A percentile compares a stretch with the other conserved stretches of the same genome.
Evolutionary conservation across 2,329 filamentous ascomycete species (phyloP).

Genomic region (Leptographium lundbergii): DNA sequence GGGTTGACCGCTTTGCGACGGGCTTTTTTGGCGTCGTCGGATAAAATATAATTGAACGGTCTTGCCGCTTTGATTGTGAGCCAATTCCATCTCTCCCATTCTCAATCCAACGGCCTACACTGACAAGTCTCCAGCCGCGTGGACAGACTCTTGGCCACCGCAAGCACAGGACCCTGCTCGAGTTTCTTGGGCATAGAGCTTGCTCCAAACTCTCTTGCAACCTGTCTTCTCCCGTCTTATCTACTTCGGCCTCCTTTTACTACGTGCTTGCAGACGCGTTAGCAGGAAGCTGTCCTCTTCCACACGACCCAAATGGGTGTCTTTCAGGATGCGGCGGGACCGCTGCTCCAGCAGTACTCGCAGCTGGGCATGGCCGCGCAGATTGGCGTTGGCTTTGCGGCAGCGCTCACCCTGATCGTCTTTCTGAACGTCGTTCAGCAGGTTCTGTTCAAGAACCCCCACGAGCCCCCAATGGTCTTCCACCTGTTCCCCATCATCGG

Average conservation of each 20-base stretch:
- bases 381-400: constrained; percentile 29
- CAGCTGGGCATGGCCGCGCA: constrained; percentile 35
- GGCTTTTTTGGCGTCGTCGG: neutral
- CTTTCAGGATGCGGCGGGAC: constrained; percentile 37
- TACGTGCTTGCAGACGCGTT: neutral
- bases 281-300: neutral
- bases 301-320: constrained; percentile 34
- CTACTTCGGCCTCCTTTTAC: neutral
- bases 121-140: neutral
- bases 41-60: constrained; percentile 1
- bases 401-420: constrained; percentile 42
- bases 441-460: constrained; percentile 66
- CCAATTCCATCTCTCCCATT: neutral
- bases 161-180: neutral
- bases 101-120: neutral
- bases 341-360: constrained; percentile 35
- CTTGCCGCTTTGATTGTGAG: neutral
- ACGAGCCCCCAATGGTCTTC: constrained; percentile 71
- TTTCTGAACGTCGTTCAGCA: constrained; percentile 71
- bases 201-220: neutral
- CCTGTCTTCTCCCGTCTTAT: neutral
- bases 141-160: neutral
- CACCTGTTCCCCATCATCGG: constrained; percentile 75
- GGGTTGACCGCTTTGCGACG: neutral
- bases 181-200: neutral